Conservation (phyloP, 1,139 yeast species). For the Yamadazyma atmosphaerica region DNA sequence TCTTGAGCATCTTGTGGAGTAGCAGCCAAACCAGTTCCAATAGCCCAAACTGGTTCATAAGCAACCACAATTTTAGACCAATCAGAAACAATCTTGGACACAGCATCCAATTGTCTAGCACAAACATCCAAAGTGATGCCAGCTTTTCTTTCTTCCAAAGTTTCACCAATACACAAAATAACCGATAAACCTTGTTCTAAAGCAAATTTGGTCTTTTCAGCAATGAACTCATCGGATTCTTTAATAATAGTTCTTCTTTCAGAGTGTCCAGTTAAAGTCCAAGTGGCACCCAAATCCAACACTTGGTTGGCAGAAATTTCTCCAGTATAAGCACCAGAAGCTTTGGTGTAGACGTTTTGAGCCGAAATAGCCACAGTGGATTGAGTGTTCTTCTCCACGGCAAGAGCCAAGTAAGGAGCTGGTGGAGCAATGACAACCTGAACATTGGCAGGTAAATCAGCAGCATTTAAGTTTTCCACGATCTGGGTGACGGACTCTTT, state of each 20-base stretch:
- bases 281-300: constrained; percentile 87
- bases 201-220: constrained; percentile 94
- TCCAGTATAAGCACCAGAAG: constrained; percentile 97
- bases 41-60: constrained; percentile 99
- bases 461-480: constrained; percentile 77
- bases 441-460: constrained; percentile 69
- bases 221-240: constrained; percentile 89
- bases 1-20: constrained; percentile 97
- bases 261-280: constrained; percentile 98
- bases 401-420: constrained; percentile 81
- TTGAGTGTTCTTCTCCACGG: constrained; percentile 69
- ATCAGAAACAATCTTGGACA: constrained; percentile 76
- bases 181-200: constrained; percentile 85
- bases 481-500: constrained; percentile 80
- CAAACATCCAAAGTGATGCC: constrained; percentile 84
- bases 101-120: constrained; percentile 90
- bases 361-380: constrained; percentile 79
- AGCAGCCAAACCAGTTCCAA: constrained; percentile 99
- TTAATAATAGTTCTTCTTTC: constrained; percentile 95
- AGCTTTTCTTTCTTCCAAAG: constrained; percentile 91
- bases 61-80: constrained; percentile 95
- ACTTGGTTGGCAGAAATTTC: constrained; percentile 88
- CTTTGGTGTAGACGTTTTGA: constrained; percentile 86
- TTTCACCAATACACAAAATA: constrained; percentile 96
- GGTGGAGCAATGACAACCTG: constrained; percentile 98